phyloP scores from a whole-genome alignment of 257 asterid genomes.

The Solanum chilense region DNA sequence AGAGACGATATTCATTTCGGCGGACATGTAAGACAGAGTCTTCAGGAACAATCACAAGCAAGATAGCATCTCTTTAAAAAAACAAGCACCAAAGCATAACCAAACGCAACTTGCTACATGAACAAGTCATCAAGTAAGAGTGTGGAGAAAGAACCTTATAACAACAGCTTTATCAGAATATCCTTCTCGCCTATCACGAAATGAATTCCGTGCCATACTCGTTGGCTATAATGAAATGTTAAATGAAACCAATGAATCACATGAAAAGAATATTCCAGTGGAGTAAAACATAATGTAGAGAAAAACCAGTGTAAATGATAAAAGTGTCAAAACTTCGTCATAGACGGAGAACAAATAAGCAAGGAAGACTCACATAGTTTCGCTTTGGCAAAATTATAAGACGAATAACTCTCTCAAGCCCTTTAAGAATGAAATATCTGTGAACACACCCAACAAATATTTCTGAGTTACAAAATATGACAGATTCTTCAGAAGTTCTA shows the following conservation, averaged over 20 bases:
- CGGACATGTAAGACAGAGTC: background rate
- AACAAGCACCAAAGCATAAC: background rate
- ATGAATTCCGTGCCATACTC: conserved; percentile 77
- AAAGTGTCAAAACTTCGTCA: background rate
- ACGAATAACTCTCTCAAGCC: conserved; percentile 88
- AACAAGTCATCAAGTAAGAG: background rate
- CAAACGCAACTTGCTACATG: background rate
- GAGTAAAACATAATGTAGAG: background rate
- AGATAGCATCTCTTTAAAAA: background rate
- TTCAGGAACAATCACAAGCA: background rate
- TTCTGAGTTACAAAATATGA: background rate
- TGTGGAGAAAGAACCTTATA: conserved; percentile 51
- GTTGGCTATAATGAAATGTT: conserved; percentile 44
- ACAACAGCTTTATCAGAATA: conserved; percentile 89
- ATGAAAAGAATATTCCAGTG: background rate
- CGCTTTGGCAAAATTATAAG: conserved; percentile 76
- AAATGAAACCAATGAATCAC: conserved; percentile 6
- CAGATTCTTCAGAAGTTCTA: background rate
- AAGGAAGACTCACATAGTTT: conserved; percentile 48
- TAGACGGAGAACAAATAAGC: background rate
- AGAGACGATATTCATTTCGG: background rate
- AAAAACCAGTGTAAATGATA: background rate
- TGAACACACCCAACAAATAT: background rate
- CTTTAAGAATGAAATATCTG: conserved; percentile 92
- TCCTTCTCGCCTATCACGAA: conserved; percentile 84